Conservation (phyloP, 495 filamentous ascomycete species). For the Daldinia grandis region DNA sequence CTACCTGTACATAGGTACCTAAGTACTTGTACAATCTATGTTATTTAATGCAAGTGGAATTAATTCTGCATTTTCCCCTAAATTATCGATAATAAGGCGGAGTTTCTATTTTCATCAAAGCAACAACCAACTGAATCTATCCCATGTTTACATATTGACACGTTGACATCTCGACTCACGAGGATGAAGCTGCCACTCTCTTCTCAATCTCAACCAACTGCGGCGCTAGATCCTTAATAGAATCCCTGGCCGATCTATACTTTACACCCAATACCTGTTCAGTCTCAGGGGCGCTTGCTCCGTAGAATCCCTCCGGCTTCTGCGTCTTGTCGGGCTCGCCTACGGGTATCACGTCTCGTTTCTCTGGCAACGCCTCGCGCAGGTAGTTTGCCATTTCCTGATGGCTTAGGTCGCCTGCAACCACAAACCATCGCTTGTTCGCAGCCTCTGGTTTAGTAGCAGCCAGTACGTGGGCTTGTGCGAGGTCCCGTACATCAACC, state of each 20-base stretch:
- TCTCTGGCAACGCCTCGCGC: conserved; percentile 70
- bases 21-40: no score
- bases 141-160: background rate
- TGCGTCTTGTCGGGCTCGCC: conserved; percentile 51
- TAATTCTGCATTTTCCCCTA: background rate
- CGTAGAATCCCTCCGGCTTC: conserved; percentile 42
- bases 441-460: conserved; percentile 72
- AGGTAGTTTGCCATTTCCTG: conserved; percentile 71
- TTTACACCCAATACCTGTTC: conserved; percentile 66
- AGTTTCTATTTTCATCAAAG: background rate
- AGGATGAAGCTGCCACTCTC: conserved; percentile 4
- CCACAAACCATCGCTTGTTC: conserved; percentile 75
- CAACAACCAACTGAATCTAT: background rate
- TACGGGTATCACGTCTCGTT: conserved; percentile 66
- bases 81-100: background rate
- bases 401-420: conserved; percentile 69
- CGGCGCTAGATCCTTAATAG: conserved; percentile 58
- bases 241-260: conserved; percentile 63
- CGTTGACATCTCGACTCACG: background rate
- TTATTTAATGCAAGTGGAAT: background rate
- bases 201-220: conserved; percentile 31
- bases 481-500: conserved; percentile 76
- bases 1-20: no score
- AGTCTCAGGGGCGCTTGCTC: conserved; percentile 59
- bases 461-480: conserved; percentile 74